Evolutionary conservation across 768 basidiomycete species (phyloP), one percentile per base, ranked within the genome.

Genomic region (Psilocybe sp.): DNA sequence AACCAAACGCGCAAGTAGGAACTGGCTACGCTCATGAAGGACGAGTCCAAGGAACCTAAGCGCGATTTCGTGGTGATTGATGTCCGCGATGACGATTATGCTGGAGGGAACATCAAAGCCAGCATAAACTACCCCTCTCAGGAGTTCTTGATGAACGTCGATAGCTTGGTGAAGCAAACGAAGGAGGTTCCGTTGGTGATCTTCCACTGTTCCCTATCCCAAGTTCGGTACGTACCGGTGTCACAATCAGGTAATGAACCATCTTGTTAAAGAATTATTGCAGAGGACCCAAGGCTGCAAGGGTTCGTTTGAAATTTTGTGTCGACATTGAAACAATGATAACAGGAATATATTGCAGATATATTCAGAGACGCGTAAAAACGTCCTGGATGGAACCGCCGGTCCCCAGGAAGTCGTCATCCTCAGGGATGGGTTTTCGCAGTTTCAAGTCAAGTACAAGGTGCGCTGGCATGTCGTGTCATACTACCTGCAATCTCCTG

Each of bases 71-170:
- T 85, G 28, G 76, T 93, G 39, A 78, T 93, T 36, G 91, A 93
- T 64, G 91, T 93, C 31, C 84, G 91, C n/a, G 90, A 91, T 64
- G 80, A 84, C 49, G 91, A 93, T 56, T 88, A 76, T 66, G 71
- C 62, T 10, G 91, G 91, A 56, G 91, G 91, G 34, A 86, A 92
- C 63, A 89, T 93, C 64, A 81, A 77, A 56, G 76, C 79, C 53
- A 75, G 80, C 37, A 60, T 79, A 50, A 81, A 88, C 60, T 61
- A 74, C 32, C 91, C 91, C 1, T 87, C 87, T 7, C 52, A 63
- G 23, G 73, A 73, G 43, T 90, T 92, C 65, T 62, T 77, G 33
- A 68, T 63, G 44, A 74, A 68, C 16, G 81, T 91, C 28, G 75
- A 85, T 59, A 64, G 69, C 1, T 74, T 92, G 19, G 74, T 90